A percentile compares a stretch with the other conserved stretches of the same genome.
Evolutionary conservation across 1,284 basidiomycete genomes (phyloP).

Genomic region (Cutaneotrichosporon daszewskae): DNA sequence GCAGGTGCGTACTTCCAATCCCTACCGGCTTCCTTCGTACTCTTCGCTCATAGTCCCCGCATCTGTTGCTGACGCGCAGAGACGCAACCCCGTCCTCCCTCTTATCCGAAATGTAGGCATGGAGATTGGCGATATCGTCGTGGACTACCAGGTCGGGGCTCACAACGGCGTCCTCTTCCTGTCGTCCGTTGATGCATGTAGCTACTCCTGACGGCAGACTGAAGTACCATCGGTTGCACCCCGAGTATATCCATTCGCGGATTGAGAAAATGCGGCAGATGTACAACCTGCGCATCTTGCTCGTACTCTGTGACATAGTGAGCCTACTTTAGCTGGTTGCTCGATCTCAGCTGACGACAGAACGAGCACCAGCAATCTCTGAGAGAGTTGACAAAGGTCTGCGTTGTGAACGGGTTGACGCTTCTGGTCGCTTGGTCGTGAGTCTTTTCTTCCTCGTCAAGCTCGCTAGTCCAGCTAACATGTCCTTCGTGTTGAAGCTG

Average conservation of each 20-base stretch:
- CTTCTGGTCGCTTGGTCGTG: slow-evolving; percentile 89
- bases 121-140: slow-evolving; percentile 89
- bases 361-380: slow-evolving; percentile 85
- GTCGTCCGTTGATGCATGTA: slow-evolving; percentile 54
- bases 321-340: slow-evolving; percentile 36
- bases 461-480: neutral
- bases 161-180: slow-evolving; percentile 89
- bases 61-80: slow-evolving; percentile 49
- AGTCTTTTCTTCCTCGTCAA: slow-evolving; percentile 38
- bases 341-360: slow-evolving; percentile 33
- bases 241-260: slow-evolving; percentile 89
- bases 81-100: slow-evolving; percentile 81
- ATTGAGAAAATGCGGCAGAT: slow-evolving; percentile 77
- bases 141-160: slow-evolving; percentile 93
- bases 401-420: slow-evolving; percentile 87
- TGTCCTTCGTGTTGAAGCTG: neutral
- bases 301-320: slow-evolving; percentile 89
- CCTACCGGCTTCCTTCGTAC: no score
- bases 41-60: slow-evolving; percentile 3
- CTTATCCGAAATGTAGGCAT: slow-evolving; percentile 81
- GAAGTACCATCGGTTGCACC: slow-evolving; percentile 92
- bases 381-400: slow-evolving; percentile 86
- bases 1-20: slow-evolving; percentile 54
- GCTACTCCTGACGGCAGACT: slow-evolving; percentile 55
- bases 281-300: slow-evolving; percentile 79